Base-by-base conservation (phyloP, 345 rosid species). In the Orychophragmus violaceus region DNA sequence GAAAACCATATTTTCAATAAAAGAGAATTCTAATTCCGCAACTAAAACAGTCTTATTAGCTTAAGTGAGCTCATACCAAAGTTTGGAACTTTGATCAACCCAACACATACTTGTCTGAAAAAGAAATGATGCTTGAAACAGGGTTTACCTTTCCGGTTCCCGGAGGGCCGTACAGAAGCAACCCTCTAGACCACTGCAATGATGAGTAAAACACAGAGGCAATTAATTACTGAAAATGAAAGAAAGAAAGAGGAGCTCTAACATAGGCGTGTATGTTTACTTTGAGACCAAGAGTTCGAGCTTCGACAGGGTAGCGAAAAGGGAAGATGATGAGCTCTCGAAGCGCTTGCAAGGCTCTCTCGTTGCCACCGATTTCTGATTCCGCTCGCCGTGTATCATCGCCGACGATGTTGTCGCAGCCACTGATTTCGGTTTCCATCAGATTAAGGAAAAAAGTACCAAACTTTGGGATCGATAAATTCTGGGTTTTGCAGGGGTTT, bases 121-220 rank as follows among this genome's bases (percentile, higher is more conserved):
- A 24, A 3, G 5, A 3, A 19, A 13, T 8, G 50, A 64, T 58
- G 3, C 44, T 59, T 48, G 59, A 5, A 65, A 48, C 22, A 33
- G 29, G 14, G 72, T 39, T 14, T 78, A 93, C 98, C 92, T 93
- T 93, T 29, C 97, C 97, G 7, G 94, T 87, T 58, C 96, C 97
- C 1, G 97, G 96, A 13, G 96, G 95, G 16, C 98, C 95, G 25
- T 87, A 88, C 4, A 93, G 69, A 50, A 93, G 94, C 79, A 89
- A 77, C 58, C 97, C 96, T 69, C 81, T 79, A 54, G 90, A 90
- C 96, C 91, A 89, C 95, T 87, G 79, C 50, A 74, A 61, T 1
- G 62, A 63, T 0, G 32, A 68, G 59, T 17, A 48, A 63, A 8
- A 7, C n/a, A 10, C 61, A 69, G 8, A 63, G 52, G 3, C 14